These are phyloP conservation scores for Tubosaeta brunneosetosa DNA, from an alignment of 768 basidiomycete genomes.

Conservation along the genomic window DNA sequence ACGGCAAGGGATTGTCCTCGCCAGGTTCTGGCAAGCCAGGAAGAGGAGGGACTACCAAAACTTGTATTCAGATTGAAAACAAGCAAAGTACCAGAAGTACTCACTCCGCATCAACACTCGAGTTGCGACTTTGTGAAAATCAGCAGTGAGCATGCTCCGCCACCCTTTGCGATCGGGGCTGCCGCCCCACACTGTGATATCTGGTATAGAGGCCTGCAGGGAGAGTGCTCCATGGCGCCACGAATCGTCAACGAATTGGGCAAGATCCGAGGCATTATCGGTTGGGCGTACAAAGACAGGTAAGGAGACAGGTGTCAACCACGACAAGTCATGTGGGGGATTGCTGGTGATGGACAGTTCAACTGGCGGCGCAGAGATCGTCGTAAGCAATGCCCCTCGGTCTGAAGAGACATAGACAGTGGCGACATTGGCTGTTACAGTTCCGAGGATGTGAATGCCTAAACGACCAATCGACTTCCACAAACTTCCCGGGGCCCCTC, in stretches of 20 bases:
- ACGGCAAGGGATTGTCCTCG: slow-evolving; percentile 45
- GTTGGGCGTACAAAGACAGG: slow-evolving; percentile 52
- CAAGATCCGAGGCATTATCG: slow-evolving; percentile 43
- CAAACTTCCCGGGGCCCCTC: slow-evolving; percentile 41
- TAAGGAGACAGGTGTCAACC: slow-evolving; percentile 54
- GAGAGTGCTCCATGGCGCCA: slow-evolving; percentile 53
- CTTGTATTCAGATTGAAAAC: slow-evolving; percentile 3
- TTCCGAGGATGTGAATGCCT: slow-evolving; percentile 53
- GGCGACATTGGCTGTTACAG: slow-evolving; percentile 51
- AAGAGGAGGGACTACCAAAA: slow-evolving; percentile 51
- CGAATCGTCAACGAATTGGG: slow-evolving; percentile 49
- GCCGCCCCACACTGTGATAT: slow-evolving; percentile 51
- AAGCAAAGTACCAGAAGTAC: slow-evolving; percentile 20
- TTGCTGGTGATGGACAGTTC: slow-evolving; percentile 47
- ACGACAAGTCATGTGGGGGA: slow-evolving; percentile 40
- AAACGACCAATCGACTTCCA: slow-evolving; percentile 70
- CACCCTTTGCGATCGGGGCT: slow-evolving; percentile 40
- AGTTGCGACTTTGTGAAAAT: slow-evolving; percentile 43
- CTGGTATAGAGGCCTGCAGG: slow-evolving; percentile 40
- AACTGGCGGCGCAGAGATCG: slow-evolving; percentile 44
- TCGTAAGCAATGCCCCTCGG: slow-evolving; percentile 37
- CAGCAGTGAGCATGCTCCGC: slow-evolving; percentile 36
- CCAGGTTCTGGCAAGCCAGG: slow-evolving; percentile 66
- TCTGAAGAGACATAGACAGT: slow-evolving; percentile 47
- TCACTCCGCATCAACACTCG: slow-evolving; percentile 50